A percentile compares a stretch with the other conserved stretches of the same genome.
phyloP scores from a whole-genome alignment of 768 basidiomycete genomes.

The Leccinum rimulosum region DNA sequence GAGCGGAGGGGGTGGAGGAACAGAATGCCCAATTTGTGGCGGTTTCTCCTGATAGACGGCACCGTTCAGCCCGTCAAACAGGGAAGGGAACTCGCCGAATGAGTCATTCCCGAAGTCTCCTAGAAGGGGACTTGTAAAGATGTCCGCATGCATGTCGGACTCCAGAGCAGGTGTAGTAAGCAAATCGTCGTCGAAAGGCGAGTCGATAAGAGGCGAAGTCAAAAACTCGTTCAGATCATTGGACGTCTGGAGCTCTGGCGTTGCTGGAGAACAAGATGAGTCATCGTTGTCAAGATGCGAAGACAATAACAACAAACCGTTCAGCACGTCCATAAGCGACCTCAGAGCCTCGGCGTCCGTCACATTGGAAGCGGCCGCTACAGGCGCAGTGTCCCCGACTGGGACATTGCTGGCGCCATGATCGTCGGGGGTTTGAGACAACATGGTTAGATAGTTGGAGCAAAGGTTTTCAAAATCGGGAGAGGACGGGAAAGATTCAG shows the following conservation, averaged over 20 bases:
- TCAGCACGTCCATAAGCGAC: conserved; percentile 39
- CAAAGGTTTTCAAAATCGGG: conserved; percentile 47
- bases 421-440: conserved; percentile 49
- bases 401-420: conserved; percentile 34
- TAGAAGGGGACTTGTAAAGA: conserved; percentile 43
- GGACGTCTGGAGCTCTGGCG: conserved; percentile 38
- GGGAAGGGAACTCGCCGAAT: conserved; percentile 31
- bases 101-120: conserved; percentile 33
- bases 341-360: conserved; percentile 33
- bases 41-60: conserved; percentile 18
- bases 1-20: conserved; percentile 19
- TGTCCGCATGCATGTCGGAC: conserved; percentile 35
- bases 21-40: conserved; percentile 7
- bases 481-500: conserved; percentile 24
- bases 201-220: conserved; percentile 47
- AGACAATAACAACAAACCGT: conserved; percentile 28
- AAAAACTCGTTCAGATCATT: conserved; percentile 42
- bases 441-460: conserved; percentile 69
- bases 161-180: conserved; percentile 43
- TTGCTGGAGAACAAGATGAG: conserved; percentile 17
- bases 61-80: conserved; percentile 28
- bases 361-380: conserved; percentile 19
- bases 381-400: conserved; percentile 25
- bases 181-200: conserved; percentile 45
- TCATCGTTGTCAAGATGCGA: accelerated